Evolutionary conservation across 768 basidiomycete species (phyloP).

Genomic region (Mycena chlorophos): DNA sequence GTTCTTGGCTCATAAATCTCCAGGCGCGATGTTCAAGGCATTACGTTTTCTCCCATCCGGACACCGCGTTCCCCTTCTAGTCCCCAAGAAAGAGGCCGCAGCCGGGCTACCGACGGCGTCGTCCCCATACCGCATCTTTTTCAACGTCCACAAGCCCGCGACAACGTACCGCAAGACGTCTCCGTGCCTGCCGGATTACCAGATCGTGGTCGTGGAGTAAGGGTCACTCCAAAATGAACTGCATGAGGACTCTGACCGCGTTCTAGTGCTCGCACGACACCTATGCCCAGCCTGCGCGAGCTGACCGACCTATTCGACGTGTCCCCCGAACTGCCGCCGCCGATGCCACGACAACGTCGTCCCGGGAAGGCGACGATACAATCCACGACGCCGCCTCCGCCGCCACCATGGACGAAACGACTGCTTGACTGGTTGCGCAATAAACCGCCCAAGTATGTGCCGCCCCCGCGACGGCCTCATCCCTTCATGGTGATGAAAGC

Average conservation of each 20-base stretch:
- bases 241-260: background rate
- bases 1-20: background rate
- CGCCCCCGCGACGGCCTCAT: conserved; percentile 48
- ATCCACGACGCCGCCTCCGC: conserved; percentile 8
- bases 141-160: conserved; percentile 87
- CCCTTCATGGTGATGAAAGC: conserved; percentile 81
- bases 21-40: conserved; percentile 68
- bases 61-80: conserved; percentile 49
- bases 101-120: conserved; percentile 16
- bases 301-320: conserved; percentile 69
- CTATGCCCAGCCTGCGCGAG: conserved; percentile 81
- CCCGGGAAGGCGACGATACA: conserved; percentile 17
- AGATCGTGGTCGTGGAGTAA: conserved; percentile 83
- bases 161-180: conserved; percentile 79
- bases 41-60: conserved; percentile 75
- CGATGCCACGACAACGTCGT: conserved; percentile 48
- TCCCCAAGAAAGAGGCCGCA: conserved; percentile 25
- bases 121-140: conserved; percentile 82
- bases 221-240: conserved; percentile 25
- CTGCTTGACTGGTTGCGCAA: conserved; percentile 29
- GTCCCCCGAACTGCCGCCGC: conserved; percentile 68
- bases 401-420: conserved; percentile 29
- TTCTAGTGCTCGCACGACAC: conserved; percentile 74
- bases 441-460: conserved; percentile 13
- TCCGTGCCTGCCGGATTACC: conserved; percentile 82